phyloP scores from a whole-genome alignment of 345 rosid genomes.

The Rhizophora apiculata region DNA sequence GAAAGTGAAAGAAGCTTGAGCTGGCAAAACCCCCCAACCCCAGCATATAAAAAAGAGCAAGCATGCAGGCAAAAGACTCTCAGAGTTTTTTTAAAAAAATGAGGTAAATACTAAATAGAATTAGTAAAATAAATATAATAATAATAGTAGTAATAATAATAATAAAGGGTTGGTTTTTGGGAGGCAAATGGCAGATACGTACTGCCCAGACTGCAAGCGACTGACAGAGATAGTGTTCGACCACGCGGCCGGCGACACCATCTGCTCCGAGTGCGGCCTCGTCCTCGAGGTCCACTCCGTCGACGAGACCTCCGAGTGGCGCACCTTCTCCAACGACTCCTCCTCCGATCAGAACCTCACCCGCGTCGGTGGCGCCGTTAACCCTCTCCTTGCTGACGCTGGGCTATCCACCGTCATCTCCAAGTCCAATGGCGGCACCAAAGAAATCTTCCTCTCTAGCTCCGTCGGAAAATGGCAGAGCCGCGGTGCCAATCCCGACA shows the following conservation, averaged over 20 bases:
- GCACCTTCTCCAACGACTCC: constrained; percentile 40
- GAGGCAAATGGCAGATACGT: constrained; percentile 36
- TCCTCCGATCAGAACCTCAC: constrained; percentile 35
- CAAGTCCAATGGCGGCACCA: constrained; percentile 34
- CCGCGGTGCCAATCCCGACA: constrained; percentile 38
- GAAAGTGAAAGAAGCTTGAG: no score
- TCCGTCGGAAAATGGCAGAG: constrained; percentile 38
- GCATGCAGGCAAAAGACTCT: no score
- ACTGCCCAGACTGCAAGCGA: constrained; percentile 43
- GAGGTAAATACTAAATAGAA: no score
- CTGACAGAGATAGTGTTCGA: constrained; percentile 42
- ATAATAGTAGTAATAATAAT: no score
- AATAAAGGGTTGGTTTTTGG: no score
- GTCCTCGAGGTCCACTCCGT: constrained; percentile 41
- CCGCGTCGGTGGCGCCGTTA: constrained; percentile 45
- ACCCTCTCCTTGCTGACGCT: constrained; percentile 40
- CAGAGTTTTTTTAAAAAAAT: no score
- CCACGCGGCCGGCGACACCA: constrained; percentile 42
- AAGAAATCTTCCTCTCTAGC: constrained; percentile 14
- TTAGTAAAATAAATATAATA: no score
- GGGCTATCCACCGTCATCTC: constrained; percentile 44
- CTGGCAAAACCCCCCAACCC: no score
- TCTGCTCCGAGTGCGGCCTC: constrained; percentile 52
- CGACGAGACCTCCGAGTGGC: constrained; percentile 52
- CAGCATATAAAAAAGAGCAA: no score